Conservation (phyloP, 2,329 filamentous ascomycete genomes). For the Sclerotinia sclerotiorum region DNA sequence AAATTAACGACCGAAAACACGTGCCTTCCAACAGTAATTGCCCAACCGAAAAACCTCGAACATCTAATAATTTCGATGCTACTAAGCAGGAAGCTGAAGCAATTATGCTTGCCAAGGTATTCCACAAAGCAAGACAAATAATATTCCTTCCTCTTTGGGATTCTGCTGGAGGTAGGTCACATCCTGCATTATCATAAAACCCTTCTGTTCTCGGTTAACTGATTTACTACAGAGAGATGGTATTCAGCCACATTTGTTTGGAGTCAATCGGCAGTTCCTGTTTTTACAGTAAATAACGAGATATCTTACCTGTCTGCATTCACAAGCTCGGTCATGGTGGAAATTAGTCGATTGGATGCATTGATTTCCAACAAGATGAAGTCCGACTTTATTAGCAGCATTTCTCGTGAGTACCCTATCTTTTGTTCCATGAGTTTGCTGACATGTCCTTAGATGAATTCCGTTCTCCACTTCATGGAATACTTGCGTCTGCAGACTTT, state of each 20-base stretch:
- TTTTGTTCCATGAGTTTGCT: neutral
- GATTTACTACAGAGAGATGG: slow-evolving; percentile 30
- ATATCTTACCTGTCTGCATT: slow-evolving; percentile 42
- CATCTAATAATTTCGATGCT: slow-evolving; percentile 23
- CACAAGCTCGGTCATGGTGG: slow-evolving; percentile 35
- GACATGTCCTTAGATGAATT: slow-evolving; percentile 44
- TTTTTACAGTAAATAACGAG: slow-evolving; percentile 38
- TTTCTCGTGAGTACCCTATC: slow-evolving; percentile 36
- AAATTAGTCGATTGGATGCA: slow-evolving; percentile 46
- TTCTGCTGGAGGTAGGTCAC: slow-evolving; percentile 32
- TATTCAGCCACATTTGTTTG: slow-evolving; percentile 37
- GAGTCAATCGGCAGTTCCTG: slow-evolving; percentile 39
- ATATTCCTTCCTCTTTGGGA: slow-evolving; percentile 40
- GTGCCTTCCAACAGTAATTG: neutral
- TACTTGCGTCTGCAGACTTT: slow-evolving; percentile 51
- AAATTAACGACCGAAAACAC: slow-evolving; percentile 27
- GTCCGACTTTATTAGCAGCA: slow-evolving; percentile 55
- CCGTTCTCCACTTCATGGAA: slow-evolving; percentile 57
- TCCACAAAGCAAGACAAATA: slow-evolving; percentile 36
- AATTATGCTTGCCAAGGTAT: slow-evolving; percentile 34
- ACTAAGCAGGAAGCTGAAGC: slow-evolving; percentile 34
- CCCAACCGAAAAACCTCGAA: slow-evolving; percentile 25
- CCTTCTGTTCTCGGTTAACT: neutral
- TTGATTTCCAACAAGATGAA: slow-evolving; percentile 50
- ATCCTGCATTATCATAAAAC: neutral